Evolutionary conservation across 225 moss, liverwort and hornwort species (phyloP), one percentile per base, ranked within the genome.

Genomic region (Pseudoscleropodium purum): DNA sequence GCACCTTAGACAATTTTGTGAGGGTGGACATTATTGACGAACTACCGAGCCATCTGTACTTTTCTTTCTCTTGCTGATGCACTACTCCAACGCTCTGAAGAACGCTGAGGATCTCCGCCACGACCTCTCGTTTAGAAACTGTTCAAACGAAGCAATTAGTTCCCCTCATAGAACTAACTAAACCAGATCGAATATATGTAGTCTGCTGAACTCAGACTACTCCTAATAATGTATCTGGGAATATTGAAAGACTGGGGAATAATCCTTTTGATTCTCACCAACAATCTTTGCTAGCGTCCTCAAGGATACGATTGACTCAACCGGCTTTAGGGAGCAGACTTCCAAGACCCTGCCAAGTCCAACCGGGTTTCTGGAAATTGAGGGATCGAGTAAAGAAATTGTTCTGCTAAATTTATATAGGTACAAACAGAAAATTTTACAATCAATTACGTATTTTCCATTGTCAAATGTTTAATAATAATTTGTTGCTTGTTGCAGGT

Each of bases 41-140:
- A 93, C 95, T 94, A 82, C 97, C 99, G 23, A 96, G 89, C 99
- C 99, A 99, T 75, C 90, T 94, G 83, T 91, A 97, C 81, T 93
- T 95, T 91, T 95, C 99, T 88, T 96, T 97, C 76, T 95, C 96
- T 73, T 94, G 92, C 75, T 95, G 93, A 76, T 93, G 93, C 76
- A 99, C 95, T 23, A 97, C 91, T 75, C 95, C 93, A 76, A 97
- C 83, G 89, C 90, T 95, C 92, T 99, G 95, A 62, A 99, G 94
- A 78, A 97, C 95, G 85, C 92, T 90, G 37, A 97, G 92, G 66
- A 97, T 95, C 82, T 97, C 99, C 90, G 92, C 90, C 84, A 99
- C 89, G 59, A 93, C 86, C 85, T 87, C 90, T 89, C 96, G 89
- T 83, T 96, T 96, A 54, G 94, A 94, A 69, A 95, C 98, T 99